Evolutionary conservation across 2,329 filamentous ascomycete species (phyloP), one percentile per base, ranked within the genome.

Genomic region (Pyrenophora graminea): DNA sequence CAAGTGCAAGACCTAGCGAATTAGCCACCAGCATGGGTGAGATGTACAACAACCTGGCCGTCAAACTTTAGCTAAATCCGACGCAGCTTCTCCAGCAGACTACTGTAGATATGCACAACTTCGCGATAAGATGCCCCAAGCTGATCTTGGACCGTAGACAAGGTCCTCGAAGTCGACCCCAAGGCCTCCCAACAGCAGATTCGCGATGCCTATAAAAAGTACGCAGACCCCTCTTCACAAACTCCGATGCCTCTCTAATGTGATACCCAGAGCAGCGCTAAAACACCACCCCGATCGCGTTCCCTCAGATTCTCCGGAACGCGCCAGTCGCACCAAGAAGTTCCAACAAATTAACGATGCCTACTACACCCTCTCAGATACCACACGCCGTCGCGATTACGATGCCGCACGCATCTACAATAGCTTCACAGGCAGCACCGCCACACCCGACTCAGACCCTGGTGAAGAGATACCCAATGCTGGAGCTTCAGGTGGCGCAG

Each of bases 251-350:
- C 15, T 17, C 33, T 48, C 56, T 61, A 45, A 38, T 41, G 19
- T 17, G 42, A 18, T 41, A 13, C 13, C 30, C 67, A 91, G 89
- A 70, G 89, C 90, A 65, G 93, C 93, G 4, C 80, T 97, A 39
- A 96, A 94, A 76, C 91, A 90, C 58, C 93, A 97, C 73, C 93
- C 93, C 1, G 94, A 99, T 73, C 89, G 94, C 53, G 91, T 99
- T 34, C 82, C 91, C 23, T 77, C 83, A 59, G 85, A 91, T 75
- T 93, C 91, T 4, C 90, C 92, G 32, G 91, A 97, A 63, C 90
- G 93, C 58, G 74, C 85, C 18, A 75, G 83, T 10, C 89, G 92
- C 67, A 99, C 94, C 5, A 89, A 89, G 68, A 87, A 87, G 70
- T 96, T 96, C 78, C 91, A 96, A 74, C 84, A 89, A 59, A 89